Conservation (phyloP, 2,329 filamentous ascomycete genomes). For the Xylaria multiplex region DNA sequence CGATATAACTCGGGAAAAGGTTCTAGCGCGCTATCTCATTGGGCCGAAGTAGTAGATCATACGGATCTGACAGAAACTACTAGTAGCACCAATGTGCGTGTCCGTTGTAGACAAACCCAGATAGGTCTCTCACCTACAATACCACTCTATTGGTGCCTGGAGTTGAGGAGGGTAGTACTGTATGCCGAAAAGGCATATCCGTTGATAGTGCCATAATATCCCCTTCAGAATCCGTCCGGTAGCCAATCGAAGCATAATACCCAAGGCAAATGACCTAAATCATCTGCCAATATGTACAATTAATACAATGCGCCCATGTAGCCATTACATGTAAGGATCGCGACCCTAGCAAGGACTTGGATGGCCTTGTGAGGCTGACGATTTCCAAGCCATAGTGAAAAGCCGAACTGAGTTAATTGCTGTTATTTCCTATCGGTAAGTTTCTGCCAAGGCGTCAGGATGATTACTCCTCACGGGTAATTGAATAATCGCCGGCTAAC, state of each 20-base stretch:
- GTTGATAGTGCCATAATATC: not conserved
- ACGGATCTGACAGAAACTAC: slow-evolving; percentile 3
- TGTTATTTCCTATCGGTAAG: too few relatives aligned
- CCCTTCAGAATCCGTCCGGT: not conserved
- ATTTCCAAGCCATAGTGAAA: not conserved
- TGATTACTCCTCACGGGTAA: not conserved
- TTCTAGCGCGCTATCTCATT: slow-evolving; percentile 8
- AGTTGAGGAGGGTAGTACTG: not conserved
- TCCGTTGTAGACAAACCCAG: not conserved
- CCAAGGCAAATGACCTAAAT: not conserved
- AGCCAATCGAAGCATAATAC: not conserved
- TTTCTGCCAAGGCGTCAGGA: not conserved
- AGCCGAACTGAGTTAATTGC: not conserved
- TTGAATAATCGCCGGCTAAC: not conserved
- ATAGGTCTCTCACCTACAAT: not conserved
- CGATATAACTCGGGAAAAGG: slow-evolving; percentile 16
- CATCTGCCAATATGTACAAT: not conserved
- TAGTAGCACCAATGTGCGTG: not conserved
- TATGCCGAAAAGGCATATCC: not conserved
- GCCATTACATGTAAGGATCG: not conserved
- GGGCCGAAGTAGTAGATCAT: not conserved
- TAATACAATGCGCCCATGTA: not conserved
- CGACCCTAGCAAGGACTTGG: not conserved
- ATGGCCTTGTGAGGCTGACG: slow-evolving; percentile 4
- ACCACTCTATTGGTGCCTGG: slow-evolving; percentile 4